phyloP scores from a whole-genome alignment of 768 basidiomycete genomes.

The Lactarius deliciosus region DNA sequence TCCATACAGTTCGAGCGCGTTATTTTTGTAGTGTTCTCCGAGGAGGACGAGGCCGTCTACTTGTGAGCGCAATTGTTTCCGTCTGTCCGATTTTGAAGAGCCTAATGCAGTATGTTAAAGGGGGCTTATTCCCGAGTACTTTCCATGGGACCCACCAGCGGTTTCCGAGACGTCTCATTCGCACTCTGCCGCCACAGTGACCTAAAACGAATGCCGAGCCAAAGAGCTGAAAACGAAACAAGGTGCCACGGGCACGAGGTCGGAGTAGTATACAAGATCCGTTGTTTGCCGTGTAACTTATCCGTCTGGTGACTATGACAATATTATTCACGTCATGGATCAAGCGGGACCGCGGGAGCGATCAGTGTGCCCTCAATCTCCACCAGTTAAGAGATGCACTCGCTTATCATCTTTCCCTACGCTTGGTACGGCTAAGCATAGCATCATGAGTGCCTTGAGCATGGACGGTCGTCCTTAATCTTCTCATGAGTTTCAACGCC shows the following conservation, averaged over 20 bases:
- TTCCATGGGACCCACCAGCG: slow-evolving; percentile 7
- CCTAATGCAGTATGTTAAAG: slow-evolving; percentile 7
- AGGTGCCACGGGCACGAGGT: background rate
- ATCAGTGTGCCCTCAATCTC: background rate
- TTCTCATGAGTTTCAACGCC: background rate
- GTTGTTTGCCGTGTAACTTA: background rate
- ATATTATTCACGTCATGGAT: background rate
- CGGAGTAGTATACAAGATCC: background rate
- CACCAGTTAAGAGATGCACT: background rate
- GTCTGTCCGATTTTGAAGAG: slow-evolving; percentile 6
- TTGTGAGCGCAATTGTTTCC: slow-evolving; percentile 46
- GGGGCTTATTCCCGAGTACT: slow-evolving; percentile 21
- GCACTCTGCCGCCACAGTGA: background rate
- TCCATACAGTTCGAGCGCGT: slow-evolving; percentile 55
- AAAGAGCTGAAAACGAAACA: slow-evolving; percentile 3
- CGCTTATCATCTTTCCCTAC: background rate
- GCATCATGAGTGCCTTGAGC: background rate
- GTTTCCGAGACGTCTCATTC: background rate
- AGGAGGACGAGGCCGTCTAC: slow-evolving; percentile 62
- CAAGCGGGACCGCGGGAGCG: background rate
- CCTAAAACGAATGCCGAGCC: background rate
- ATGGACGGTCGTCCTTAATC: background rate
- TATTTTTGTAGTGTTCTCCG: slow-evolving; percentile 72
- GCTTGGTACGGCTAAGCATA: background rate
- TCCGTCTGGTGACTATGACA: background rate